phyloP scores from a whole-genome alignment of 148 eudicot species.

The Chenopodium suecicum region DNA sequence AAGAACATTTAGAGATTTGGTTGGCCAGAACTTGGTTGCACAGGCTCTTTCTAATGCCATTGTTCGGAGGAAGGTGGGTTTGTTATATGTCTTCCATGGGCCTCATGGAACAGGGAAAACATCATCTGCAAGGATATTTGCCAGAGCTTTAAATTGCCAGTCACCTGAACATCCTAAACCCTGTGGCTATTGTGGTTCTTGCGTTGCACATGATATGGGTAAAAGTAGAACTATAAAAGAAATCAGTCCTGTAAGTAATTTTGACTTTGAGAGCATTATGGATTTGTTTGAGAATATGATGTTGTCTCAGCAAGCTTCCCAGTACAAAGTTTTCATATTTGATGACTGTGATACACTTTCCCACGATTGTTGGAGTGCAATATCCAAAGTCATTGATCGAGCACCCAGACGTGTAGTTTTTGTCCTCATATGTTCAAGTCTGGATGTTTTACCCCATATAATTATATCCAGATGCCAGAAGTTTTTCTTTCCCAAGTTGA shows the following conservation, averaged over 20 bases:
- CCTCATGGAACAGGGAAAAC: constrained; percentile 97
- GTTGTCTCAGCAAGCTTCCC: constrained; percentile 51
- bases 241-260: constrained; percentile 65
- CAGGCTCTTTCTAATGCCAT: constrained; percentile 91
- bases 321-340: constrained; percentile 63
- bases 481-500: constrained; percentile 90
- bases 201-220: constrained; percentile 77
- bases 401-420: constrained; percentile 85
- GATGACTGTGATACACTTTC: constrained; percentile 81
- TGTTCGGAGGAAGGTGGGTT: constrained; percentile 67
- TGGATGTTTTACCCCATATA: constrained; percentile 86
- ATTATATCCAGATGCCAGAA: constrained; percentile 94
- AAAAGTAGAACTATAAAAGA: constrained; percentile 69
- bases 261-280: constrained; percentile 64
- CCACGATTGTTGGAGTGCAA: constrained; percentile 74
- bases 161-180: constrained; percentile 77
- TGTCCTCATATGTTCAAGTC: constrained; percentile 76
- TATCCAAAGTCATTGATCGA: constrained; percentile 81
- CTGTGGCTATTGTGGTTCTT: constrained; percentile 79
- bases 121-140: constrained; percentile 87
- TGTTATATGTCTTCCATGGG: constrained; percentile 80
- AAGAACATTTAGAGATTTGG: constrained; percentile 78
- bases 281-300: constrained; percentile 60
- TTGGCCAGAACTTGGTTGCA: constrained; percentile 87
- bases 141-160: constrained; percentile 86